Conservation (phyloP, 768 basidiomycete species). For the Boletus insuetus region DNA sequence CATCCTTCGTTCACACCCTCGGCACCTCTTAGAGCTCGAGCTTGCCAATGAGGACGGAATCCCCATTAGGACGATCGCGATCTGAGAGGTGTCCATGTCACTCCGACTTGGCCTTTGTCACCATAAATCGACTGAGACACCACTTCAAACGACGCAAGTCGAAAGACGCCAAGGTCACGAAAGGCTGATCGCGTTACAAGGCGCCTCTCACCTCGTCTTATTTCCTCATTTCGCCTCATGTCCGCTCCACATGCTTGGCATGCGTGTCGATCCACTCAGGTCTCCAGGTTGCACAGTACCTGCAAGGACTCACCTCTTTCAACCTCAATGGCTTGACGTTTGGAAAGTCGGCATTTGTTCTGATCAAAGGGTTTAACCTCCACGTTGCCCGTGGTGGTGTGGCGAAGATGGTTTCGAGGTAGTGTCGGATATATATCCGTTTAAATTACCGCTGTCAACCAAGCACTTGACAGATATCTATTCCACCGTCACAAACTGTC, state of each 20-base stretch:
- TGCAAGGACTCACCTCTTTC: slow-evolving; percentile 73
- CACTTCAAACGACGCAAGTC: slow-evolving; percentile 14
- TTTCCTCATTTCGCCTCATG: neutral
- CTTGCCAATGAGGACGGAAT: no score
- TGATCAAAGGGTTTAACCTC: slow-evolving; percentile 58
- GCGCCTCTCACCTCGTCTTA: slow-evolving; percentile 36
- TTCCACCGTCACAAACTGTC: slow-evolving; percentile 74
- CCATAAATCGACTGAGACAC: slow-evolving; percentile 20
- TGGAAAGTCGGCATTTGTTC: slow-evolving; percentile 78
- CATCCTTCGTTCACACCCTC: slow-evolving; percentile 27
- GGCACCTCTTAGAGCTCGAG: slow-evolving; percentile 3
- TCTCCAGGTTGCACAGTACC: slow-evolving; percentile 74
- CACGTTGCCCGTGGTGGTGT: slow-evolving; percentile 91
- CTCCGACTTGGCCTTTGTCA: slow-evolving; percentile 22
- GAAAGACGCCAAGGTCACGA: neutral
- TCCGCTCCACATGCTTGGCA: neutral
- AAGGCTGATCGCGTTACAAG: slow-evolving; percentile 81
- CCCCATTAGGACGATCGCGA: slow-evolving; percentile 2
- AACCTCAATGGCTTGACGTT: slow-evolving; percentile 80
- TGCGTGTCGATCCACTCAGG: slow-evolving; percentile 40
- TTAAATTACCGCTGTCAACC: neutral
- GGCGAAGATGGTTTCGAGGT: slow-evolving; percentile 99
- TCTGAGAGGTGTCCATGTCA: slow-evolving; percentile 22
- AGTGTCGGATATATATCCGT: neutral
- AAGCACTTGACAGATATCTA: slow-evolving; percentile 63